Conservation (phyloP, 106 monocot genomes). For the Amphibolis antarctica region DNA sequence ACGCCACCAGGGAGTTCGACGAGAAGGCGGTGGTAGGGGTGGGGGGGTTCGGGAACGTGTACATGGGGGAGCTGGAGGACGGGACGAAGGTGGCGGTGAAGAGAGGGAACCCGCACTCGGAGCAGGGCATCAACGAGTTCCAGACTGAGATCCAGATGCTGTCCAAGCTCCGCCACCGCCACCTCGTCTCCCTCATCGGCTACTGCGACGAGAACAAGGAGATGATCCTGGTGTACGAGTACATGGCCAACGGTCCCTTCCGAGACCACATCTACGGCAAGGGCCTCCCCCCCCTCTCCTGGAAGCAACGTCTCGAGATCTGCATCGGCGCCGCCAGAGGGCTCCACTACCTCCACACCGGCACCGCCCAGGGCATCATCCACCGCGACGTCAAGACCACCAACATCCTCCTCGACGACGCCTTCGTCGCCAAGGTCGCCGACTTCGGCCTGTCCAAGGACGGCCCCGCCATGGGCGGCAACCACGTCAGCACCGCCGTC, state of each 20-base stretch:
- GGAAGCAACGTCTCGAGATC: constrained; percentile 20
- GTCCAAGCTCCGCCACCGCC: constrained; percentile 24
- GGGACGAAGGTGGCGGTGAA: constrained; percentile 17
- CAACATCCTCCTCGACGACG: constrained; percentile 22
- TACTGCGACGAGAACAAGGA: constrained; percentile 28
- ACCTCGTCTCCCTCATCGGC: constrained; percentile 24
- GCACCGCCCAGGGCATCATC: constrained; percentile 22
- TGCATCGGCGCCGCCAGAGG: constrained; percentile 26
- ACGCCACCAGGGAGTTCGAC: constrained; percentile 27
- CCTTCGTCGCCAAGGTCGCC: constrained; percentile 18
- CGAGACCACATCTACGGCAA: constrained; percentile 22
- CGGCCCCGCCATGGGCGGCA: constrained; percentile 9
- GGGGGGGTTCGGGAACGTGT: constrained; percentile 40
- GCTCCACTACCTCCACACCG: constrained; percentile 24
- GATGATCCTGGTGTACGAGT: constrained; percentile 28
- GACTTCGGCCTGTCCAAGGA: constrained; percentile 28
- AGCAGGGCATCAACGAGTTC: constrained; percentile 23
- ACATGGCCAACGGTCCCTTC: constrained; percentile 21
- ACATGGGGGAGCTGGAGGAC: constrained; percentile 21
- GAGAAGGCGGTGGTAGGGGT: constrained; percentile 27
- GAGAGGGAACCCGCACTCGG: constrained; percentile 18
- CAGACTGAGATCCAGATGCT: constrained; percentile 27
- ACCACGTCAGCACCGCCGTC: constrained; percentile 22
- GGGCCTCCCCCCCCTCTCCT: constrained; percentile 8
- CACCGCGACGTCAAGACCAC: constrained; percentile 29